phyloP scores from a whole-genome alignment of 441 rosid species.

The Corymbia citriodora region DNA sequence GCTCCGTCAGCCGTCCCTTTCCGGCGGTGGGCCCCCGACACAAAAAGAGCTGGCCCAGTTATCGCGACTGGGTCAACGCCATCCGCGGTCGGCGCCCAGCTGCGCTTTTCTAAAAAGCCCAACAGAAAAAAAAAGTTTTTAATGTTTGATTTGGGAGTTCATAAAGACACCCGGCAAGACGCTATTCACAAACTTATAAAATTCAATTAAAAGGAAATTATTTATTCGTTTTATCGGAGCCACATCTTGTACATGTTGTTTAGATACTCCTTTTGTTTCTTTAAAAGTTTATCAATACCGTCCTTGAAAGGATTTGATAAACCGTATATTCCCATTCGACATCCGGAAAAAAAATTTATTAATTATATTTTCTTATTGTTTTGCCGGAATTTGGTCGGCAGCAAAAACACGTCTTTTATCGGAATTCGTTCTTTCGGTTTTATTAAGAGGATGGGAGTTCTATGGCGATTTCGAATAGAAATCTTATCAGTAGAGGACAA shows the following conservation, averaged over 20 bases:
- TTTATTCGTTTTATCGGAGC: not conserved
- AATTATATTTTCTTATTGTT: not conserved
- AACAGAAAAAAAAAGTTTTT: not conserved
- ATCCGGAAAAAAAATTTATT: not conserved
- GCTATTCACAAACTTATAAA: not conserved
- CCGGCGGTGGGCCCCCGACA: not conserved
- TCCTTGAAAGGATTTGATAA: not conserved
- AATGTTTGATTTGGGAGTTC: not conserved
- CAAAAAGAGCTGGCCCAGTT: not conserved
- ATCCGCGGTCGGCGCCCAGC: not conserved
- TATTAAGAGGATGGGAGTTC: not conserved
- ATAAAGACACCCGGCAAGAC: not conserved
- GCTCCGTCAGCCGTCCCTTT: not conserved
- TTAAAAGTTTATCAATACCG: not conserved
- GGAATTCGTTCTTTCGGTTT: fast-evolving
- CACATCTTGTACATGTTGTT: not conserved
- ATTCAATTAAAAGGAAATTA: not conserved
- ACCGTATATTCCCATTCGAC: not conserved
- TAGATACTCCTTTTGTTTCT: too few species aligned
- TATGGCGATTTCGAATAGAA: fast-evolving
- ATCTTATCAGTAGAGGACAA: fast-evolving
- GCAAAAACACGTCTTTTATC: not conserved
- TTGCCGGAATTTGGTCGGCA: fast-evolving
- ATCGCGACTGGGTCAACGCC: not conserved
- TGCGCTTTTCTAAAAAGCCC: not conserved